Evolutionary conservation across 2,329 filamentous ascomycete genomes (phyloP).

Genomic region (Fusarium torreyae): DNA sequence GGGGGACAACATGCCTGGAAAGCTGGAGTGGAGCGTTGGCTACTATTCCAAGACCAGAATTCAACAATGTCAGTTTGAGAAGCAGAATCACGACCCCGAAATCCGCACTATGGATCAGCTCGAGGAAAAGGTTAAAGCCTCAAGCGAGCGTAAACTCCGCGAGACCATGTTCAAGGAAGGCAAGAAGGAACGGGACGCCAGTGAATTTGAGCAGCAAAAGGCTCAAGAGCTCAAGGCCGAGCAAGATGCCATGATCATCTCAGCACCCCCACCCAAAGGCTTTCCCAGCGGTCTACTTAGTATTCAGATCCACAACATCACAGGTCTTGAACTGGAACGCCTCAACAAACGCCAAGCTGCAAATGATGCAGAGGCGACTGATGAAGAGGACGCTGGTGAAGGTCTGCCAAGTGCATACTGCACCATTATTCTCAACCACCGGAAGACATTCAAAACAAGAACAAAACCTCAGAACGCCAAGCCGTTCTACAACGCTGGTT

Average conservation of each 20-base stretch:
- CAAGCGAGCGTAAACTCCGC: constrained; percentile 74
- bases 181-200: constrained; percentile 66
- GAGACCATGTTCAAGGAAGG: constrained; percentile 68
- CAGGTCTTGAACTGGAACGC: constrained; percentile 73
- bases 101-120: constrained; percentile 72
- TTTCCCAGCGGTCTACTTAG: constrained; percentile 78
- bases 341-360: constrained; percentile 69
- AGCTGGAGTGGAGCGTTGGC: constrained; percentile 78
- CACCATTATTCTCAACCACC: constrained; percentile 81
- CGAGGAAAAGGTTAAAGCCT: constrained; percentile 68
- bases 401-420: constrained; percentile 80
- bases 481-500: constrained; percentile 84
- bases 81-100: constrained; percentile 72
- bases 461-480: constrained; percentile 85
- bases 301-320: constrained; percentile 81
- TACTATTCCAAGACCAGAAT: constrained; percentile 79
- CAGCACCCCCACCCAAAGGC: constrained; percentile 73
- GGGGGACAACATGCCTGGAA: constrained; percentile 78
- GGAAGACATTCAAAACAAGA: constrained; percentile 77
- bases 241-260: constrained; percentile 76
- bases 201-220: constrained; percentile 78
- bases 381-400: constrained; percentile 74
- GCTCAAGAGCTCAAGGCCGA: constrained; percentile 74
- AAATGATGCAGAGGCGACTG: constrained; percentile 62
- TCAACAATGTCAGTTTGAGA: constrained; percentile 71